These are phyloP conservation scores for Polygonum aviculare DNA, from an alignment of 148 eudicot species.

Conservation along the genomic window DNA sequence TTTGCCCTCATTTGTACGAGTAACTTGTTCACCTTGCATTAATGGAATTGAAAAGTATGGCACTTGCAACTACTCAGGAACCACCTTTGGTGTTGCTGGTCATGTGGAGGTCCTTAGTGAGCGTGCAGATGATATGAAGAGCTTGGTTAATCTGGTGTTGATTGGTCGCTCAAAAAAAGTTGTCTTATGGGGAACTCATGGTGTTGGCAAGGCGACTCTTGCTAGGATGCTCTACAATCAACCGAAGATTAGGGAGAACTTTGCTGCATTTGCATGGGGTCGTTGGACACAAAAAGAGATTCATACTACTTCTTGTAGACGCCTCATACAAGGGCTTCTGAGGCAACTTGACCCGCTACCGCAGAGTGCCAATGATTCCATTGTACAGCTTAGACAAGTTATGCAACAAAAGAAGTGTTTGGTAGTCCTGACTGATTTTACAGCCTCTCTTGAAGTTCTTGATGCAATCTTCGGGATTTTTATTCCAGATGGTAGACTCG, in stretches of 20 bases:
- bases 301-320: not conserved
- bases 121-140: conserved; percentile 17
- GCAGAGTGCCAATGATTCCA: too few species aligned
- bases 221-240: conserved; percentile 13
- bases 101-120: conserved; percentile 13
- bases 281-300: not conserved
- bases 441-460: conserved; percentile 8
- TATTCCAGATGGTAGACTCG: conserved; percentile 8
- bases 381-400: not conserved
- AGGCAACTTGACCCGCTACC: not conserved
- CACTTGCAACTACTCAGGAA: not conserved
- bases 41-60: not conserved
- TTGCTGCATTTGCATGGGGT: conserved; percentile 19
- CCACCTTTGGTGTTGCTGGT: not conserved
- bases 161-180: conserved; percentile 4
- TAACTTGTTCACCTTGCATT: not conserved
- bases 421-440: conserved; percentile 33
- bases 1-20: not conserved
- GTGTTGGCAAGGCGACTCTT: conserved; percentile 17
- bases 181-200: conserved; percentile 17
- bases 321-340: not conserved
- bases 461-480: not conserved
- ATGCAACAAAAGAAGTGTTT: conserved; percentile 27
- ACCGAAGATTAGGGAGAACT: conserved; percentile 3
- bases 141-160: conserved; percentile 17